Evolutionary conservation across 2,329 filamentous ascomycete species (phyloP), one percentile per base, ranked within the genome.

Genomic region (Didymella glomerata): DNA sequence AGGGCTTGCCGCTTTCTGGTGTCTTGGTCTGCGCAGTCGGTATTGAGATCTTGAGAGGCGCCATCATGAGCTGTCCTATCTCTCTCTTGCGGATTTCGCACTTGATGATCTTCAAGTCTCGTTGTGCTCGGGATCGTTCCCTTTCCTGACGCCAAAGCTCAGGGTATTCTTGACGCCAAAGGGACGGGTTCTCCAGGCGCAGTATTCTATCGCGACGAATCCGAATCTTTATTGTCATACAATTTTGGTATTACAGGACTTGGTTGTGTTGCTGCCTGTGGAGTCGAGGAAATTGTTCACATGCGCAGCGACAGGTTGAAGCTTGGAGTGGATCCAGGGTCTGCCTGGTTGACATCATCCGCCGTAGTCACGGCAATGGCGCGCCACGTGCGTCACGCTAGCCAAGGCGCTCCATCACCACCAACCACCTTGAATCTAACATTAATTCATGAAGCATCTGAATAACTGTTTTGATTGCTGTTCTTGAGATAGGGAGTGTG

Each of bases 1-100:
- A 92, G 0, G 88, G 84, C 70, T 92, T 91, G 63, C 69, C 66
- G 18, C 61, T 38, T 16, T 83, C 81, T 63, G 82, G 81, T 58
- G 83, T 79, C 52, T 80, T 59, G 51, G 83, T 83, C 32, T 80
- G 82, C n/a, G 85, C 73, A 3, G 74, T 71, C 2, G 81, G 80
- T 57, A 83, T 82, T 4, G 79, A 77, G 54, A 84, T 79, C 30
- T 77, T 73, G n/a, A 82, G 73, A 16, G 80, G 78, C 27, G 81
- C 72, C 80, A 82, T 82, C 41, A 3, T 65, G 55, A 13, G n/a
- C 22, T 22, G 42, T 28, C 6, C 13, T 28, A 28, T 28, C 27
- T 4, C 24, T 25, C 4, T 7, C 4, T 25, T 7, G 24, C 7
- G 24, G 4, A 3, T 25, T 7, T 25, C 24, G n/a, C n/a, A n/a